These are phyloP conservation scores for Vicia faba DNA, from an alignment of 306 rosid genomes.

Conservation along the genomic window DNA sequence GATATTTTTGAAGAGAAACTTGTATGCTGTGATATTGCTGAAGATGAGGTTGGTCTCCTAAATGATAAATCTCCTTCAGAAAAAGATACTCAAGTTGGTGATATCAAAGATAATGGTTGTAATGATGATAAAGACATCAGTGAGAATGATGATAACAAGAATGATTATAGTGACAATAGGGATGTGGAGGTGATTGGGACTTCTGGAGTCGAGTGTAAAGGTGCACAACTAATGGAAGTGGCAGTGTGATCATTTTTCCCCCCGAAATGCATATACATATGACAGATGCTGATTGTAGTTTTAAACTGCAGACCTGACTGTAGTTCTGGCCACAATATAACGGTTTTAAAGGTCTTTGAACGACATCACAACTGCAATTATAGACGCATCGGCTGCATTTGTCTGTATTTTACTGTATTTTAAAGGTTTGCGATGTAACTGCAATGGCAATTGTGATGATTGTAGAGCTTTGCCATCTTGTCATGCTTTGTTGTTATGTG, in stretches of 20 bases:
- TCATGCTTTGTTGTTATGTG: constrained; percentile 42
- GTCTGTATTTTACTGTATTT: background rate
- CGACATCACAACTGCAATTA: background rate
- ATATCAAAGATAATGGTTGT: constrained; percentile 44
- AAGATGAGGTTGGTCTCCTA: constrained; percentile 39
- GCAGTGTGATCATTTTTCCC: constrained; percentile 40
- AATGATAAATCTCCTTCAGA: constrained; percentile 47
- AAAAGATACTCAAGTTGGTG: constrained; percentile 43
- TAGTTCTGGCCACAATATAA: background rate
- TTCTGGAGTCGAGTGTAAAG: constrained; percentile 44
- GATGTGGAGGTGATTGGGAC: constrained; percentile 42
- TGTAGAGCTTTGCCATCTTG: constrained; percentile 37
- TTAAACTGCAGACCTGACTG: background rate
- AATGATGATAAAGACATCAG: constrained; percentile 38
- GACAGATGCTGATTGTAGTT: constrained; percentile 8
- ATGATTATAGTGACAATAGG: constrained; percentile 26
- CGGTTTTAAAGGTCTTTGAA: no score
- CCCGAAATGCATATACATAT: constrained; percentile 29
- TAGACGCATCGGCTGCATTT: background rate
- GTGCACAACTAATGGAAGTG: constrained; percentile 50
- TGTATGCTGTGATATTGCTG: constrained; percentile 40
- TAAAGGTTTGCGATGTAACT: background rate
- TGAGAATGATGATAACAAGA: constrained; percentile 38
- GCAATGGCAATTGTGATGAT: constrained; percentile 17
- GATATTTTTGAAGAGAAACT: constrained; percentile 44